Percentiles rank a stretch among this genome's conserved stretches.
These are phyloP conservation scores for Coniochaeta hoffmannii DNA, from an alignment of 2,329 filamentous ascomycete species.

Conservation along the genomic window DNA sequence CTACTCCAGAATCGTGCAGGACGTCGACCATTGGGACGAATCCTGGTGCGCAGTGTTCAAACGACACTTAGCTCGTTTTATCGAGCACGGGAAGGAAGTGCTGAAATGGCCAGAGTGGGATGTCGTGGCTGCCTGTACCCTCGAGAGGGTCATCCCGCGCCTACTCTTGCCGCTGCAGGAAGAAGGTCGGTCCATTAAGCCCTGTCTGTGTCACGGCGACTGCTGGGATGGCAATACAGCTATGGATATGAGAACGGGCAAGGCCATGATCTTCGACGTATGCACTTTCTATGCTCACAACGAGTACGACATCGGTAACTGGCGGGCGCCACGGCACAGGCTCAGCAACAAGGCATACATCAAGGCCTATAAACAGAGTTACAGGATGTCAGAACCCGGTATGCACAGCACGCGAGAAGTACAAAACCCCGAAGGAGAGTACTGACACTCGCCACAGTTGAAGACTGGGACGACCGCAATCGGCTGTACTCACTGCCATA, in stretches of 20 bases:
- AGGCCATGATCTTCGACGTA: conserved; percentile 23
- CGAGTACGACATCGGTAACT: conserved; percentile 22
- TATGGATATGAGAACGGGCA: conserved; percentile 17
- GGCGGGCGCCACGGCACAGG: conserved; percentile 16
- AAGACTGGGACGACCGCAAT: conserved; percentile 20
- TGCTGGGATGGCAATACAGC: conserved; percentile 25
- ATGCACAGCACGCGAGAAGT: not conserved
- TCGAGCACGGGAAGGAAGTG: not conserved
- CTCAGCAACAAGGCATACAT: conserved; percentile 13
- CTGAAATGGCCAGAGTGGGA: conserved; percentile 11
- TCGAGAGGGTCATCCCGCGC: conserved; percentile 20
- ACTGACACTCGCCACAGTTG: conserved; percentile 8
- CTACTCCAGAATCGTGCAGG: conserved; percentile 16
- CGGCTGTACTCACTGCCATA: conserved; percentile 18
- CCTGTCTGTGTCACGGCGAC: conserved; percentile 24
- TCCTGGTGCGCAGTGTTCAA: conserved; percentile 8
- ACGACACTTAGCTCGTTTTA: conserved; percentile 3
- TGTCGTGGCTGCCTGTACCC: conserved; percentile 10
- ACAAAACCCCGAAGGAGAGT: too few relatives aligned
- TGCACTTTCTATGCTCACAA: conserved; percentile 25
- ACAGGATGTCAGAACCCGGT: conserved; percentile 13
- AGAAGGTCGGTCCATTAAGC: conserved; percentile 21
- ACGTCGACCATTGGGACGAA: conserved; percentile 12
- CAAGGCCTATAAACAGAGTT: conserved; percentile 11
- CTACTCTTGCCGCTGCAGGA: conserved; percentile 21